Conservation (phyloP, 2,329 filamentous ascomycete species). For the Fusarium anthophilum region DNA sequence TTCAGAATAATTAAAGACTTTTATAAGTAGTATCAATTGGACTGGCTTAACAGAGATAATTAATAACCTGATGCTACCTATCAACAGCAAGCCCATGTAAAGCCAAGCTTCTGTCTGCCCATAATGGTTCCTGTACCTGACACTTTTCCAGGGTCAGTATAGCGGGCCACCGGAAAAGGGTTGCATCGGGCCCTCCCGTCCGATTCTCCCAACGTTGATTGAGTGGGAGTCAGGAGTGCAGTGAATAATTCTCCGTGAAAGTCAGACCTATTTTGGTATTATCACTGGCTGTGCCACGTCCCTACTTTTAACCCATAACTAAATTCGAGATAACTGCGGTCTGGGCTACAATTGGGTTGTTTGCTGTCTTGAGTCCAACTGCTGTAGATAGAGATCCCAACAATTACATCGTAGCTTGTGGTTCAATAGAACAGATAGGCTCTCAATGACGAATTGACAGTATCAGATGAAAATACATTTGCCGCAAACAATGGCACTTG, state of each 20-base stretch:
- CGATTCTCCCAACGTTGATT: constrained; percentile 7
- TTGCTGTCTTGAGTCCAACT: background rate
- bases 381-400: background rate
- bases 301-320: background rate
- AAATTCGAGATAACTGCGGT: background rate
- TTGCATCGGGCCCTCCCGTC: constrained; percentile 1
- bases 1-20: background rate
- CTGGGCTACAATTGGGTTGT: background rate
- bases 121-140: background rate
- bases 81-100: background rate
- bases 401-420: background rate
- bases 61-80: too few relatives aligned
- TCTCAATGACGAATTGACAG: background rate
- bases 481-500: background rate
- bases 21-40: background rate
- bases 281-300: constrained; percentile 8
- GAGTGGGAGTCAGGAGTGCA: background rate
- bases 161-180: constrained; percentile 7
- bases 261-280: background rate
- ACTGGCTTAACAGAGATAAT: background rate
- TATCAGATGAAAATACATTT: background rate
- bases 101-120: constrained; percentile 14
- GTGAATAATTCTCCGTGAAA: constrained; percentile 13
- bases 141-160: constrained; percentile 13
- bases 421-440: background rate